Evolutionary conservation across 805 yeast genomes (phyloP).

Genomic region (Komagataella populi): DNA sequence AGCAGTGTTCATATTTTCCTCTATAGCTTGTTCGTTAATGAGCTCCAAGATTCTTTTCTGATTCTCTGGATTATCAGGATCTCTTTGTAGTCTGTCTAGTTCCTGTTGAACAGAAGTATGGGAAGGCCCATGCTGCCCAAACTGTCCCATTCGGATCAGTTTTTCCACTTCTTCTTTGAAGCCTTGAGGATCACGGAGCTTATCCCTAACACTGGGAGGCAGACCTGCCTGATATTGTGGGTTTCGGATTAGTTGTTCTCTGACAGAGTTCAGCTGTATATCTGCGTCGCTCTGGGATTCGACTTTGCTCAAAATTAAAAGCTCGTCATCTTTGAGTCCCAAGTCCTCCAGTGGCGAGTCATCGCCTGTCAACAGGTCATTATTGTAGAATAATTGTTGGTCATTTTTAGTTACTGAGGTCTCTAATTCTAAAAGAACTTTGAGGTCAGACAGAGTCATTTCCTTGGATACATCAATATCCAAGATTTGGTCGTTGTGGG

Average conservation of each 20-base stretch:
- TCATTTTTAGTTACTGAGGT: conserved; percentile 31
- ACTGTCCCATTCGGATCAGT: conserved; percentile 19
- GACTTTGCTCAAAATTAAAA: conserved; percentile 27
- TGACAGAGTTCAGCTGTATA: conserved; percentile 28
- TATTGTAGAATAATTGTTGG: conserved; percentile 38
- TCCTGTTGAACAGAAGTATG: conserved; percentile 19
- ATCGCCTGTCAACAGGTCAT: conserved; percentile 21
- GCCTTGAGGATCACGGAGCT: conserved; percentile 29
- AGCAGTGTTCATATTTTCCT: conserved; percentile 70
- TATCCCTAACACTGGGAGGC: conserved; percentile 33
- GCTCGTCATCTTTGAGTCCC: conserved; percentile 43
- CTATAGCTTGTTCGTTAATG: conserved; percentile 58
- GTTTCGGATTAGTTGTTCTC: conserved; percentile 33
- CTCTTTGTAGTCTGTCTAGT: conserved; percentile 35
- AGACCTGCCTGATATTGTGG: conserved; percentile 19
- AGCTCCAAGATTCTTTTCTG: conserved; percentile 54
- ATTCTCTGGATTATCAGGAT: conserved; percentile 61
- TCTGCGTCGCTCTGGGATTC: conserved; percentile 14
- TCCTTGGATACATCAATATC: conserved; percentile 53
- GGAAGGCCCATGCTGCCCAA: not conserved
- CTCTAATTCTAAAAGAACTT: conserved; percentile 64
- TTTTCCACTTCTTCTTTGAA: conserved; percentile 28
- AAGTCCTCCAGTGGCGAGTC: conserved; percentile 28
- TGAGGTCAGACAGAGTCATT: conserved; percentile 51
- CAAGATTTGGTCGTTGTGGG: conserved; percentile 31